Evolutionary conservation across 2,329 filamentous ascomycete genomes (phyloP), one percentile per base, ranked within the genome.

Genomic region (Colletotrichum sp.): DNA sequence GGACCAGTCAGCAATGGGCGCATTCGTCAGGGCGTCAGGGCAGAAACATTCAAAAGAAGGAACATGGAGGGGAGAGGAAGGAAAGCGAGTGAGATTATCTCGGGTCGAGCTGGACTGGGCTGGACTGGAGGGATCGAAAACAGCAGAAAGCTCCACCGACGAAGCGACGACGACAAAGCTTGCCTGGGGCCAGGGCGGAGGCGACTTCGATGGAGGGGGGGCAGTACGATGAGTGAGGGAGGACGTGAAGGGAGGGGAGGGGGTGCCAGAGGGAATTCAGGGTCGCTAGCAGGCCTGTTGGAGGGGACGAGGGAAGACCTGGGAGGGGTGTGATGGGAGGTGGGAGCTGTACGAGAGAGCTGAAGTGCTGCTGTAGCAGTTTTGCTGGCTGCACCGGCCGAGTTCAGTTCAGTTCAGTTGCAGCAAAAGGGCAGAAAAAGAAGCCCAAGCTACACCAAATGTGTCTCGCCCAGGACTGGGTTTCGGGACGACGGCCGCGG

Each of bases 1-100:
- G 66, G 62, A 44, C 74, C 76, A 65, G 76, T 77, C 70, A 77
- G 76, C 66, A 72, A 60, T 36, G 57, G 60, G 57, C 66, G 57
- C 49, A 71, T 55, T 75, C 55, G 28, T 59, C 39, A 72, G 59
- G 59, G 52, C 32, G 59, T 57, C 65, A 57, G n/a, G 28, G 21
- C 55, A 52, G 21, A 72, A 65, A 78, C 83, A 80, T 52, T 52
- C 66, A 64, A 24, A 49, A 65, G 76, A 30, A 72, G 67, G 74
- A 39, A 60, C 68, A 30, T 75, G 68, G 57, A 72, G 78, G 68
- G 7, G 62, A 49, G 36, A 72, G 34, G 49, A 60, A 66, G 44
- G 49, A 36, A 71, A 57, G 60, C 59, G 59, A 70, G 32, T 7
- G 21, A 36, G 60, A 65, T 62, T 32, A 57, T 66, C 60, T 76